Base-by-base conservation (phyloP, 345 rosid genomes). In the Melaleuca quinquenervia region DNA sequence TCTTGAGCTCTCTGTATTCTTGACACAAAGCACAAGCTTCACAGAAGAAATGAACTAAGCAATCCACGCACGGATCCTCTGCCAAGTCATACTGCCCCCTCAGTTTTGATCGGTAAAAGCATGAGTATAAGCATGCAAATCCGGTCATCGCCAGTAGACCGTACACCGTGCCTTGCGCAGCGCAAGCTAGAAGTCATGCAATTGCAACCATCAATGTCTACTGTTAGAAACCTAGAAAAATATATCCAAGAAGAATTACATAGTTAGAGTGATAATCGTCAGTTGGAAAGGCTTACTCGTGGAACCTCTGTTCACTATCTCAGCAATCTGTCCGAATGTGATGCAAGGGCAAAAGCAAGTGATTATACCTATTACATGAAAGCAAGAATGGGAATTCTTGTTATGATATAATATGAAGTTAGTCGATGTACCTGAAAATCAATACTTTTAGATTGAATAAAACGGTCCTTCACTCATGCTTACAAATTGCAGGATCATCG, bases 271-370 rank as follows among this genome's bases (percentile, higher is more conserved):
- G 48, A 20, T 36, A 44, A 36, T 70, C 80, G 32, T 70, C 80
- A 36, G 36, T 70, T 36, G 80, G 45, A 18, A 18, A 70, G 45
- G 48, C 92, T 89, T 88, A 92, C 93, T 60, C 55, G 87, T 82
- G 7, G 89, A 82, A 13, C 94, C 93, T 64, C 87, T 88, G 84
- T 91, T 90, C 45, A 91, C 89, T 3, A 90, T 90, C 87, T 91
- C 92, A 41, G 91, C 91, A 56, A 90, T 89, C 86, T 92, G 91
- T 44, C 93, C 94, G 84, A 91, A 92, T 22, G 94, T 91, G 49
- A 93, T 86, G 74, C 93, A 90, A 18, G 92, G 93, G 52, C 93
- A 91, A 22, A 89, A 82, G 87, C 87, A 84, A 55, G 94, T 90
- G 29, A 93, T 90, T 8, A 93, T 49, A 52, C 91, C 80, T 70